Conservation (phyloP, 2,329 filamentous ascomycete genomes). For the Talaromyces sp. region DNA sequence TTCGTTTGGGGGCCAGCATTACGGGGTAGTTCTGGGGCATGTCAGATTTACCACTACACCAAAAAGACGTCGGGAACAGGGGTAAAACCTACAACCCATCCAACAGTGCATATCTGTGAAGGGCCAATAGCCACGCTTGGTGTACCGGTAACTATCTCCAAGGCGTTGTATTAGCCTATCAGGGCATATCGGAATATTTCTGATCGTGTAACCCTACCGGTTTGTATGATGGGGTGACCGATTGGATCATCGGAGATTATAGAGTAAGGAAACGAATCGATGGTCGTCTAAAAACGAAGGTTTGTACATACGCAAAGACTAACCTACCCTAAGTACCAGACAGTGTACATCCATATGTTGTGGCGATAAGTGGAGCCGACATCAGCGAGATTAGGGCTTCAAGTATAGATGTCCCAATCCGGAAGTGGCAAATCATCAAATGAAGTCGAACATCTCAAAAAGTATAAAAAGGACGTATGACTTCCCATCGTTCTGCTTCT, state of each 20-base stretch:
- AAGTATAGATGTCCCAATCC: too few relatives aligned
- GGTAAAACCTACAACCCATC: too few relatives aligned
- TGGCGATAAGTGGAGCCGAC: not conserved
- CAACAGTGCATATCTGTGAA: too few relatives aligned
- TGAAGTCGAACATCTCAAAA: not conserved
- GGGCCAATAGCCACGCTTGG: too few relatives aligned
- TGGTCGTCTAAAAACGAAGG: not conserved
- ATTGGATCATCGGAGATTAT: not conserved
- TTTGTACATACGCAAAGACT: not conserved
- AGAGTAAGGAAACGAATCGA: not conserved
- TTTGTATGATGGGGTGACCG: not conserved
- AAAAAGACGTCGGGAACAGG: too few relatives aligned
- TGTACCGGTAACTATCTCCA: not conserved
- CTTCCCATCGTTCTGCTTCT: not conserved
- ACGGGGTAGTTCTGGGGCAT: not conserved
- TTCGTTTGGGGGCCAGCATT: not conserved
- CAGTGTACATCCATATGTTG: not conserved
- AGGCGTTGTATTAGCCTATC: not conserved
- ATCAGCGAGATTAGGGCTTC: not conserved
- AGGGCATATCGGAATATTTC: not conserved
- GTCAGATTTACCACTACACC: too few relatives aligned
- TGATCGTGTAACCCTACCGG: not conserved
- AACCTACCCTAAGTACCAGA: not conserved
- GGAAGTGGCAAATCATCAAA: not conserved
- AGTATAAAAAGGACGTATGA: not conserved